A percentile compares a stretch with the other conserved stretches of the same genome.
phyloP scores from a whole-genome alignment of 768 basidiomycete genomes.

The Lactifluus rugatus region DNA sequence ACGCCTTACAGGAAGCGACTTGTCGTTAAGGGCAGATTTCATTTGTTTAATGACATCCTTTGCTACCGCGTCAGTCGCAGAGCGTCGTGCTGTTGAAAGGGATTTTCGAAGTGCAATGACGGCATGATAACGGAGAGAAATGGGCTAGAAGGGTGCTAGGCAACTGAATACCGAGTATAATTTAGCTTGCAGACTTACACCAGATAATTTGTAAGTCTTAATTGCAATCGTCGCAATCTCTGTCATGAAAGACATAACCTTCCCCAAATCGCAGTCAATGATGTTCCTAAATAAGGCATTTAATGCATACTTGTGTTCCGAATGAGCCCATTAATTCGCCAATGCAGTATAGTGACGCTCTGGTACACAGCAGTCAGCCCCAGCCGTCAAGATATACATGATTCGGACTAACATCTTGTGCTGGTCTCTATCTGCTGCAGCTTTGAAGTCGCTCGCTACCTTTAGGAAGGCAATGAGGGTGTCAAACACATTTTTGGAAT shows the following conservation, averaged over 20 bases:
- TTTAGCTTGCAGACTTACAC: constrained; percentile 37
- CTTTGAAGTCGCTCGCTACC: constrained; percentile 63
- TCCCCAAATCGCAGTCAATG: background rate
- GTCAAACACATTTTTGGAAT: constrained; percentile 81
- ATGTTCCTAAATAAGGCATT: background rate
- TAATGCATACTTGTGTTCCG: constrained; percentile 63
- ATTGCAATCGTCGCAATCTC: constrained; percentile 63
- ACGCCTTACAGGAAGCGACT: constrained; percentile 76
- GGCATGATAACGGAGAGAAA: constrained; percentile 76
- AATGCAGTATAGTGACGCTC: constrained; percentile 77
- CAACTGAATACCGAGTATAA: background rate
- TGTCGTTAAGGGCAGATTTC: constrained; percentile 66
- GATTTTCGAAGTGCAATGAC: constrained; percentile 70
- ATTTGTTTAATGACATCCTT: constrained; percentile 84
- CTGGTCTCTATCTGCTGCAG: constrained; percentile 44
- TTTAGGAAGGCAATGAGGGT: constrained; percentile 70
- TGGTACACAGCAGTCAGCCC: constrained; percentile 24
- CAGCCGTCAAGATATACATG: background rate
- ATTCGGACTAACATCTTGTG: constrained; percentile 50
- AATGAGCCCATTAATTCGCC: constrained; percentile 82
- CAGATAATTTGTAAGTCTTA: constrained; percentile 63
- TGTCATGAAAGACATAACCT: constrained; percentile 95
- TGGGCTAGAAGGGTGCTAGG: constrained; percentile 39
- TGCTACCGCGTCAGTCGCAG: constrained; percentile 63
- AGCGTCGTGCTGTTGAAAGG: constrained; percentile 69